Percentiles rank a stretch among this genome's conserved stretches.
phyloP scores from a whole-genome alignment of 352 stramenopile species.

The Nothophytophthora sp. region DNA sequence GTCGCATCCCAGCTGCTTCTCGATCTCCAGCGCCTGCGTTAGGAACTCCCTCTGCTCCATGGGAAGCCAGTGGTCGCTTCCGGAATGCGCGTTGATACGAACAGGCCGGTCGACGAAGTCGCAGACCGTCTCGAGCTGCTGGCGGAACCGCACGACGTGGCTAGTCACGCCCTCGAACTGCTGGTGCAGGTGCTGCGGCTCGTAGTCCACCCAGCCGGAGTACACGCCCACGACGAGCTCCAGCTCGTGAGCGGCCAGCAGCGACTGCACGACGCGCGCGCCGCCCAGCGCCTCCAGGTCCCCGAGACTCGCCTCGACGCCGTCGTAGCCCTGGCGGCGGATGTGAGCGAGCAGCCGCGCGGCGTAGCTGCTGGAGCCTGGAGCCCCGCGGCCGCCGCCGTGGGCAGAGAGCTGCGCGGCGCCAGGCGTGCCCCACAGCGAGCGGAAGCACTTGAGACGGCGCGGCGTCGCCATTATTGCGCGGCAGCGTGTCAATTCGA shows the following conservation, averaged over 20 bases:
- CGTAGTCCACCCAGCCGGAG: slow-evolving; percentile 74
- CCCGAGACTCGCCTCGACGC: slow-evolving; percentile 69
- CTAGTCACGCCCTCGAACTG: slow-evolving; percentile 53
- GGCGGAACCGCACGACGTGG: slow-evolving; percentile 41
- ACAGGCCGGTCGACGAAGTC: slow-evolving; percentile 23
- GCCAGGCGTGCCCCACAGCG: slow-evolving; percentile 54
- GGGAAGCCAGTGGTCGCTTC: slow-evolving; percentile 53
- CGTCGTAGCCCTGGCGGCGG: slow-evolving; percentile 53
- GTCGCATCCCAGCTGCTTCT: slow-evolving; percentile 30
- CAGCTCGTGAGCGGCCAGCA: slow-evolving; percentile 52
- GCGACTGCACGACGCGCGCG: slow-evolving; percentile 26
- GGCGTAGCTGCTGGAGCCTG: slow-evolving; percentile 30
- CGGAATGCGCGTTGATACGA: slow-evolving; percentile 64
- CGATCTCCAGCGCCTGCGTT: slow-evolving; percentile 45
- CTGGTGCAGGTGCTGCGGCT: slow-evolving; percentile 43
- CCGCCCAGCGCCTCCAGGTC: slow-evolving; percentile 60
- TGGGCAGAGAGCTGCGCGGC: slow-evolving; percentile 24
- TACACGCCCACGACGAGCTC: slow-evolving; percentile 70
- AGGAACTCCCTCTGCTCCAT: slow-evolving; percentile 54
- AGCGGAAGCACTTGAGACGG: slow-evolving; percentile 50
- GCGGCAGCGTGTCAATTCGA: neutral
- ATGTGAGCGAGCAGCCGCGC: slow-evolving; percentile 39
- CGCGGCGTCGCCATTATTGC: neutral
- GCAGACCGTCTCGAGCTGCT: slow-evolving; percentile 39
- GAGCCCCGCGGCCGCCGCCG: slow-evolving; percentile 5